Conservation (phyloP, 108 stramenopile genomes). For the Cyclostephanos invisitatus region DNA sequence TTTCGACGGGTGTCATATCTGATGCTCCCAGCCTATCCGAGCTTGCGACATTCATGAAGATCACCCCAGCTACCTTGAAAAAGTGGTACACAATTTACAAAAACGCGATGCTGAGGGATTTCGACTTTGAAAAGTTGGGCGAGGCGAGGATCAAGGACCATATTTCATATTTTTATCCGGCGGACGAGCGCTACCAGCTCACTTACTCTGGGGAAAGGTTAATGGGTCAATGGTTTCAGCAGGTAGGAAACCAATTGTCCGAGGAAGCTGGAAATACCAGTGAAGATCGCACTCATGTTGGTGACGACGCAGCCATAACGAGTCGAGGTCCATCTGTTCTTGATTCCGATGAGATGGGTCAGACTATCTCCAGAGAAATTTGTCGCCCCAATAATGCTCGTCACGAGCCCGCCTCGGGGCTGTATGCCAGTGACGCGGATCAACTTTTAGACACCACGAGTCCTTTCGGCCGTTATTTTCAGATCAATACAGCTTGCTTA, state of each 20-base stretch:
- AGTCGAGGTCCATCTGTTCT: slow-evolving; percentile 2
- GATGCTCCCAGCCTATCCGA: slow-evolving; percentile 19
- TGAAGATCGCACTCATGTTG: background rate
- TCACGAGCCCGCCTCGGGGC: background rate
- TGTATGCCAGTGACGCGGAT: background rate
- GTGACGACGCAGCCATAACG: background rate
- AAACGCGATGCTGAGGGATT: slow-evolving; percentile 13
- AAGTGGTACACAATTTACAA: slow-evolving; percentile 32
- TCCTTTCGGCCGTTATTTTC: slow-evolving; percentile 12
- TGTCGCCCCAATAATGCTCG: background rate
- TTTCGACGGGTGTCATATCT: slow-evolving; percentile 6
- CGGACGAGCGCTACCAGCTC: slow-evolving; percentile 8
- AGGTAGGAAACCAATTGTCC: background rate
- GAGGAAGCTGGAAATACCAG: slow-evolving; percentile 3
- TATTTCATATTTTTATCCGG: slow-evolving; percentile 18
- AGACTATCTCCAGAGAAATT: background rate
- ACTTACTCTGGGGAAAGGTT: slow-evolving; percentile 9
- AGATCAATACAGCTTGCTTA: slow-evolving; percentile 2
- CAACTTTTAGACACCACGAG: background rate
- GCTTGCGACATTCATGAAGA: slow-evolving; percentile 25
- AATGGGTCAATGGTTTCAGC: slow-evolving; percentile 23
- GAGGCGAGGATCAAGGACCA: slow-evolving; percentile 27
- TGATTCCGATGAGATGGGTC: background rate
- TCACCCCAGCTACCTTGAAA: slow-evolving; percentile 10
- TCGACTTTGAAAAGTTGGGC: slow-evolving; percentile 18